phyloP scores from a whole-genome alignment of 768 basidiomycete genomes.

The Coprinellus micaceus region DNA sequence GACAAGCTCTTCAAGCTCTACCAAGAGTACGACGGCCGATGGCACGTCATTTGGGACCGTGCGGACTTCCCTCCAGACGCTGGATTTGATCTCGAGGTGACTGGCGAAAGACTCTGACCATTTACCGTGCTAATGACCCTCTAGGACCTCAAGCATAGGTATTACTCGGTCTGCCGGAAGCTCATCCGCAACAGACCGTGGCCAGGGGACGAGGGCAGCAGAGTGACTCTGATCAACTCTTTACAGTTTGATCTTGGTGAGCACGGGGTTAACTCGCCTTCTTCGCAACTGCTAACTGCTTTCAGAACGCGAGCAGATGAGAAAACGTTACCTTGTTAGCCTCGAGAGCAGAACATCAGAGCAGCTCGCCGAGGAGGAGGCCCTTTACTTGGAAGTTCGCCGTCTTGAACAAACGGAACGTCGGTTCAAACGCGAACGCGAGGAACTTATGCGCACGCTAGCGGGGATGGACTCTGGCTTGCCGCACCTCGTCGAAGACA shows the following conservation, averaged over 20 bases:
- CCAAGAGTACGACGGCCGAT: conserved; percentile 80
- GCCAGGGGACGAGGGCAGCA: conserved; percentile 74
- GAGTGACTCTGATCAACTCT: conserved; percentile 60
- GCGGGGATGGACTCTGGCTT: conserved; percentile 87
- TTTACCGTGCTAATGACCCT: too few species aligned
- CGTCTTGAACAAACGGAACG: conserved; percentile 92
- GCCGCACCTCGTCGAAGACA: conserved; percentile 69
- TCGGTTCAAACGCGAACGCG: conserved; percentile 82
- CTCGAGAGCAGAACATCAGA: conserved; percentile 87
- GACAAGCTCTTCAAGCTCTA: conserved; percentile 84
- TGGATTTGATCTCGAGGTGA: conserved; percentile 59
- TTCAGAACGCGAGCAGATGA: conserved; percentile 78
- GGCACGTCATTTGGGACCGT: conserved; percentile 87
- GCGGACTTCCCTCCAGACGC: conserved; percentile 58
- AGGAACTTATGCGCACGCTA: conserved; percentile 79
- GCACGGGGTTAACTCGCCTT: conserved; percentile 4
- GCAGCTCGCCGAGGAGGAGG: conserved; percentile 93
- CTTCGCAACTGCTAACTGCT: conserved; percentile 3
- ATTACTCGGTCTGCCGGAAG: conserved; percentile 87
- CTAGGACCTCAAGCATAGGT: conserved; percentile 91
- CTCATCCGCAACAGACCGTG: conserved; percentile 83
- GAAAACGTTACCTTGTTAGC: conserved; percentile 82
- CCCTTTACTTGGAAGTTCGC: conserved; percentile 88
- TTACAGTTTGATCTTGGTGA: conserved; percentile 88
- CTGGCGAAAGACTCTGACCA: conserved; percentile 12